Conservation (phyloP, 208 protist genomes). For the Acanthamoeba comandoni region DNA sequence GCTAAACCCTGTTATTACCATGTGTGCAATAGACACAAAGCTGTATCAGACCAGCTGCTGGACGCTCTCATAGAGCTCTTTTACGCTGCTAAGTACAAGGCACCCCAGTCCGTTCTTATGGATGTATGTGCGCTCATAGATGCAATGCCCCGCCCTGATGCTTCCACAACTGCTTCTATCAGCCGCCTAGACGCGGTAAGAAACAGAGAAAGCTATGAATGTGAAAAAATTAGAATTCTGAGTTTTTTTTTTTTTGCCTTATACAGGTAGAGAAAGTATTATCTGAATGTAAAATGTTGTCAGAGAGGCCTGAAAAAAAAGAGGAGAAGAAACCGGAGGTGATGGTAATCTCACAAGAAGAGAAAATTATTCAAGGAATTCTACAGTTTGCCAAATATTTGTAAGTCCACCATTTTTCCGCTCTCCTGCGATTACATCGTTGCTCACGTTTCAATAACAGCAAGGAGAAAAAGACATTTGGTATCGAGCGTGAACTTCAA, state of each 20-base stretch:
- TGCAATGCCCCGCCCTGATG: conserved; percentile 12
- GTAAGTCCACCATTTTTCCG: background rate
- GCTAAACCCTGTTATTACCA: background rate
- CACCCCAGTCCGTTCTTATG: background rate
- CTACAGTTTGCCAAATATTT: conserved; percentile 66
- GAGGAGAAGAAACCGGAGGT: background rate
- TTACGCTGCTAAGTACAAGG: conserved; percentile 48
- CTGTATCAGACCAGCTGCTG: conserved; percentile 13
- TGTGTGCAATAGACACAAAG: conserved; percentile 3
- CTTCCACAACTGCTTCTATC: too few relatives aligned
- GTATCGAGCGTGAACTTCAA: conserved; percentile 31
- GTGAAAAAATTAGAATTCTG: too few relatives aligned
- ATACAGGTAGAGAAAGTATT: too few relatives aligned
- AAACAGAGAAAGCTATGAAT: too few relatives aligned
- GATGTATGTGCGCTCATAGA: conserved; percentile 28
- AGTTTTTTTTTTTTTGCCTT: too few relatives aligned
- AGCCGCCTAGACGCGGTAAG: too few relatives aligned
- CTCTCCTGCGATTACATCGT: background rate
- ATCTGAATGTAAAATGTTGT: conserved; percentile 1
- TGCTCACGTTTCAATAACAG: background rate
- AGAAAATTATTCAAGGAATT: conserved; percentile 56
- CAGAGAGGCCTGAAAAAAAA: conserved; percentile 14
- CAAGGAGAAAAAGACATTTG: conserved; percentile 54
- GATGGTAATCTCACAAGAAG: conserved; percentile 7
- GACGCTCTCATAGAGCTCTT: conserved; percentile 42